Evolutionary conservation across 2,329 filamentous ascomycete genomes (phyloP).

Genomic region (Raffaelea arxii): DNA sequence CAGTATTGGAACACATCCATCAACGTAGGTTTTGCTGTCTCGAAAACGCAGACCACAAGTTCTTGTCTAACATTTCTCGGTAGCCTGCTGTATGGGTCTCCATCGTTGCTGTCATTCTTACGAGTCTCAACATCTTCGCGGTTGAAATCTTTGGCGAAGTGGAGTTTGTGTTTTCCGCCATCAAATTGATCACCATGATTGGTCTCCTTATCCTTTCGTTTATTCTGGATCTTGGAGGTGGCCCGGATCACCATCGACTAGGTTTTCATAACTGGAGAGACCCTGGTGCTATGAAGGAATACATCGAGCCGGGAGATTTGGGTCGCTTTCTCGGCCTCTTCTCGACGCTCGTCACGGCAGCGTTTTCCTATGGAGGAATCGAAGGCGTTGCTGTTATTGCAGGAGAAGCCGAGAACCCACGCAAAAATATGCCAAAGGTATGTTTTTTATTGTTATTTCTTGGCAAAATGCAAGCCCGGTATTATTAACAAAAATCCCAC

Average conservation of each 20-base stretch:
- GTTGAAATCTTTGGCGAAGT: slow-evolving; percentile 41
- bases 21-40: slow-evolving; percentile 20
- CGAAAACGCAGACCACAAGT: slow-evolving; percentile 43
- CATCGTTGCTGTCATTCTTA: slow-evolving; percentile 36
- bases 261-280: slow-evolving; percentile 44
- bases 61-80: too few relatives aligned
- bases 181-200: slow-evolving; percentile 51
- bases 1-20: slow-evolving; percentile 29
- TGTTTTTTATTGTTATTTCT: too few relatives aligned
- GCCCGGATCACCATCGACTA: slow-evolving; percentile 36
- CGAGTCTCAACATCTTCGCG: slow-evolving; percentile 39
- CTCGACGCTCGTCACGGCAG: slow-evolving; percentile 15
- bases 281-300: slow-evolving; percentile 23
- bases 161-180: slow-evolving; percentile 26
- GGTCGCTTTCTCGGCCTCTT: slow-evolving; percentile 16
- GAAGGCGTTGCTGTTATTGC: slow-evolving; percentile 53
- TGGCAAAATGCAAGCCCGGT: too few relatives aligned
- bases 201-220: slow-evolving; percentile 47
- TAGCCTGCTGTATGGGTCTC: too few relatives aligned
- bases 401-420: slow-evolving; percentile 56
- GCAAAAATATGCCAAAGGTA: slow-evolving; percentile 55
- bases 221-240: slow-evolving; percentile 47
- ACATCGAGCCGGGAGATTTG: slow-evolving; percentile 31
- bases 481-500: too few relatives aligned
- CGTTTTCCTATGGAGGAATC: slow-evolving; percentile 35